Base-by-base conservation (phyloP, 1,284 basidiomycete species). In the Ustilago sp. region DNA sequence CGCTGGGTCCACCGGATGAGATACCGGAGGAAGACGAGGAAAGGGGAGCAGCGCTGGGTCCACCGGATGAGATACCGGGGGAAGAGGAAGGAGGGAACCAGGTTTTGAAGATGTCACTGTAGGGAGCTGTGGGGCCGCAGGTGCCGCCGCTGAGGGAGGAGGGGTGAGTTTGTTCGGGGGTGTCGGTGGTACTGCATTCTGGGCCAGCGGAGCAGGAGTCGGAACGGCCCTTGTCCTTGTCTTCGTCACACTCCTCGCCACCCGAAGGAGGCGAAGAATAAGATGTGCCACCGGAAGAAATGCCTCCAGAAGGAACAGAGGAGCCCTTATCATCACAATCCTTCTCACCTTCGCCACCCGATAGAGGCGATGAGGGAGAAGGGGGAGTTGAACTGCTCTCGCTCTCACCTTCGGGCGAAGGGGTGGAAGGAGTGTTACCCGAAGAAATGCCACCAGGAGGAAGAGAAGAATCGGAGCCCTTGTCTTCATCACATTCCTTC, bases 21-120 rank as follows among this genome's bases (percentile, higher is more conserved):
- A 38, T 17, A 34, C 35, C 34, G 11, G 43, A 19, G 11, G 43
- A n/a, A 28, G 45, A 45, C 12, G 59, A 31, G 19, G 32, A 50
- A 12, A 38, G 28, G 23, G 19, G 23, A 15, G 58, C 15, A 28
- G 28, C 48, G 57, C 35, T 50, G 23, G 59, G 28, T 9, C 58
- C 57, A 31, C 58, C 62, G 11, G 68, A 70, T 39, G 68, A 54
- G 23, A 67, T 39, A 23, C 56, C 60, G 8, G 15, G 8, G 8
- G 55, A 23, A n/a, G 31, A 28, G 12, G 17, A 8, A 9, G 64
- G 47, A n/a, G 70, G 68, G 28, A 50, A 41, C 32, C 63, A 63
- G 23, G 58, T 48, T 36, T 64, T 61, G 62, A 70, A 23, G 19
- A 70, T 64, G 35, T 65, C 39, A 9, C 57, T 54, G 59, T 53